phyloP scores from a whole-genome alignment of 148 eudicot genomes.

The Chenopodium formosanum region DNA sequence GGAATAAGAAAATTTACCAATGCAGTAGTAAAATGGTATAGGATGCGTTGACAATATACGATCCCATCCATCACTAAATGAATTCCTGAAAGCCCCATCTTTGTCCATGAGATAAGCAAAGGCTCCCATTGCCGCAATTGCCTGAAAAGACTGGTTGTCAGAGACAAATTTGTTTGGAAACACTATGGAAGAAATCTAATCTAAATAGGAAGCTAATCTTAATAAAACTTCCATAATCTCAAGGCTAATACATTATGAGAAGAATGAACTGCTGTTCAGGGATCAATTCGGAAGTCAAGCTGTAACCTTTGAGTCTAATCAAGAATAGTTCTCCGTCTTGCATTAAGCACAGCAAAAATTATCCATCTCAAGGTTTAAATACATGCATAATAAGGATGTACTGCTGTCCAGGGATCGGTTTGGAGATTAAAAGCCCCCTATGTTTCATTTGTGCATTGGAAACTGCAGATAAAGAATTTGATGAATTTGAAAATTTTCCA shows the following conservation, averaged over 20 bases:
- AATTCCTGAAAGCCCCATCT: slow-evolving; percentile 79
- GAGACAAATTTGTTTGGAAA: slow-evolving; percentile 5
- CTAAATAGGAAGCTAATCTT: neutral
- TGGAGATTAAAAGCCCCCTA: neutral
- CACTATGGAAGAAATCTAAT: neutral
- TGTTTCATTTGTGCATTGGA: neutral
- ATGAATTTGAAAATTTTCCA: too few relatives aligned
- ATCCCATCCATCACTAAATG: slow-evolving; percentile 89
- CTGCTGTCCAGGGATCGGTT: neutral
- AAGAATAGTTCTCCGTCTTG: neutral
- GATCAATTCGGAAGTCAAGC: neutral
- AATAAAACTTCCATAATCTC: neutral
- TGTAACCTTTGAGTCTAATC: neutral
- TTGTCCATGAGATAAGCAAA: slow-evolving; percentile 77
- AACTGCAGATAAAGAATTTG: neutral
- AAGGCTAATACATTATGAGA: neutral
- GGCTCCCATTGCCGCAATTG: slow-evolving; percentile 65
- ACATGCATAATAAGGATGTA: neutral
- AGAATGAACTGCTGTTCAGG: neutral
- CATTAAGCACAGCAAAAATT: neutral
- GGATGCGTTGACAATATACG: slow-evolving; percentile 88
- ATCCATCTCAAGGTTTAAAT: neutral
- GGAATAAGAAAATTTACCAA: slow-evolving; percentile 43
- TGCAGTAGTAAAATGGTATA: slow-evolving; percentile 81
- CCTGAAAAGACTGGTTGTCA: slow-evolving; percentile 39